Evolutionary conservation across 2,329 filamentous ascomycete species (phyloP).

Genomic region (Aspergillus sp.): DNA sequence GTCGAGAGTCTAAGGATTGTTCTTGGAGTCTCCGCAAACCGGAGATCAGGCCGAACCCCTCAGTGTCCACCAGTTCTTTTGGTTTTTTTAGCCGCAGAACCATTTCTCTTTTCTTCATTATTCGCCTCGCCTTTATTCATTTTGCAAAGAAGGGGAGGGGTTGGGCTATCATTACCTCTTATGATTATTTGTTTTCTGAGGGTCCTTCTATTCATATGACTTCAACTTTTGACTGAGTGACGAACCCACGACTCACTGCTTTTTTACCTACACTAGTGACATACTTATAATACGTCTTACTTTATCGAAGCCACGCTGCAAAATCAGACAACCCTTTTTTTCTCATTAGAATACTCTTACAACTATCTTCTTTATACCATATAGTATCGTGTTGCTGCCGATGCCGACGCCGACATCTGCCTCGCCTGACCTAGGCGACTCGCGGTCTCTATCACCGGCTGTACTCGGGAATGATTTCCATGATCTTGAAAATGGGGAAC

Average conservation of each 20-base stretch:
- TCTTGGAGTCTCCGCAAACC: background rate
- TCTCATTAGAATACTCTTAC: background rate
- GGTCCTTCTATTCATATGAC: background rate
- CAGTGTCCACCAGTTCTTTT: background rate
- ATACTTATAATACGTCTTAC: background rate
- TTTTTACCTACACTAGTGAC: background rate
- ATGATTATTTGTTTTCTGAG: background rate
- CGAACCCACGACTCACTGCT: background rate
- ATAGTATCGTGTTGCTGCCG: background rate
- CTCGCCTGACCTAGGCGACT: background rate
- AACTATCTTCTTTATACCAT: background rate
- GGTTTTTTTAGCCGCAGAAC: background rate
- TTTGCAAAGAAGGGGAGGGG: background rate
- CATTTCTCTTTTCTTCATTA: background rate
- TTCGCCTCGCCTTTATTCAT: background rate
- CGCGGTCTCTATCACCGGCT: background rate
- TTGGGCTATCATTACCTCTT: background rate
- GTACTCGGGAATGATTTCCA: background rate
- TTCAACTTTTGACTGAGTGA: background rate
- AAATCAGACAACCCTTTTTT: background rate
- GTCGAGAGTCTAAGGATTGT: no score
- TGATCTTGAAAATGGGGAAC: constrained; percentile 7
- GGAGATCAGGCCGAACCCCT: constrained; percentile 1
- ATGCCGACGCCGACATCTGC: background rate
- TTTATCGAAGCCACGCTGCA: background rate